phyloP scores from a whole-genome alignment of 129 eudicot genomes.

The Solidago caesia region DNA sequence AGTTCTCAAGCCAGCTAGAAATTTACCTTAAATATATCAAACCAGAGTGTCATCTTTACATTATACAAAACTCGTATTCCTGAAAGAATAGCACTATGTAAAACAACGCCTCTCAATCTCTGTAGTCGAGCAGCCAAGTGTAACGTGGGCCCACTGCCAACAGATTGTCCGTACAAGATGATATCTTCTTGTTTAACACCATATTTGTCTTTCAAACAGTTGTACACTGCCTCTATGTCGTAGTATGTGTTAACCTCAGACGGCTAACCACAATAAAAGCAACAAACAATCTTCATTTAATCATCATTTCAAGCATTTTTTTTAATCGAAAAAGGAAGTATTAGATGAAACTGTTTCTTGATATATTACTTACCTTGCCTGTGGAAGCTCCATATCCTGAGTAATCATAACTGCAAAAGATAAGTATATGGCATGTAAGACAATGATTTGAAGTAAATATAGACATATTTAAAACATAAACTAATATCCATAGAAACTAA shows the following conservation, averaged over 20 bases:
- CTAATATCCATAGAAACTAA: background rate
- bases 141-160: conserved; percentile 97
- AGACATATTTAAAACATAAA: background rate
- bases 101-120: conserved; percentile 80
- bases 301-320: conserved; percentile 11
- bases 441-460: background rate
- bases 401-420: conserved; percentile 84
- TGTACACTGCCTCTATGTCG: conserved; percentile 93
- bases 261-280: conserved; percentile 56
- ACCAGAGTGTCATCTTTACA: conserved; percentile 94
- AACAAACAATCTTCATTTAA: conserved; percentile 17
- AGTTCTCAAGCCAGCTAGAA: background rate
- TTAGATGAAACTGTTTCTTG: background rate
- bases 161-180: conserved; percentile 91
- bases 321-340: background rate
- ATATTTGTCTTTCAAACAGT: conserved; percentile 74
- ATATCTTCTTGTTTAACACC: conserved; percentile 86
- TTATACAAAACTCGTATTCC: conserved; percentile 86
- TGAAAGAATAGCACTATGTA: conserved; percentile 94
- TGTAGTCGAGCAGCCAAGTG: conserved; percentile 81
- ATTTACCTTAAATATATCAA: conserved; percentile 86
- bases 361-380: conserved; percentile 71
- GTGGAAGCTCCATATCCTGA: conserved; percentile 97
- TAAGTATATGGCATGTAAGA: conserved; percentile 13
- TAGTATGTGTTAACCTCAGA: conserved; percentile 91